Conservation (phyloP, 225 moss, liverwort and hornwort species). For the Physcomitrium patens region DNA sequence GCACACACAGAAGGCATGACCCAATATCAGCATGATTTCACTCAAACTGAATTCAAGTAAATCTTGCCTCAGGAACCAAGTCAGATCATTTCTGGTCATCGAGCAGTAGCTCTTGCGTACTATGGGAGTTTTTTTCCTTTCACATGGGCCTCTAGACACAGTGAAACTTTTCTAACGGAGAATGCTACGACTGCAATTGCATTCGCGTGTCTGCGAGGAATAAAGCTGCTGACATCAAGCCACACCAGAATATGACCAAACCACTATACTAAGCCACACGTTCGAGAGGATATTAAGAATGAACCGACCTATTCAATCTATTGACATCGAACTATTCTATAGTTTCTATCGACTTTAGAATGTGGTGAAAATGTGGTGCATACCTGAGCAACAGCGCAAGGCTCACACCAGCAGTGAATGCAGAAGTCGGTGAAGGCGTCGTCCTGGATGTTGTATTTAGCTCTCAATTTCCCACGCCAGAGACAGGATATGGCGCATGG, state of each 20-base stretch:
- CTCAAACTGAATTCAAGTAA: not conserved
- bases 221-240: too few relatives aligned
- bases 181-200: too few relatives aligned
- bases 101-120: not conserved
- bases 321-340: too few relatives aligned
- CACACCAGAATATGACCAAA: too few relatives aligned
- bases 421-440: constrained; percentile 10
- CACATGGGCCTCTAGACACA: too few relatives aligned
- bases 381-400: constrained; percentile 34
- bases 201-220: too few relatives aligned
- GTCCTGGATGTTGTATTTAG: constrained; percentile 24
- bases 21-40: not conserved
- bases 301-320: too few relatives aligned
- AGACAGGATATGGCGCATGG: constrained; percentile 27
- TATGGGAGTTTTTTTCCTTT: too few relatives aligned
- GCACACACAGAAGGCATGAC: not conserved
- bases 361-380: not conserved
- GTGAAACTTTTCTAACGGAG: too few relatives aligned
- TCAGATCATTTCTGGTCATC: not conserved
- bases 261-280: too few relatives aligned
- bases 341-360: not conserved
- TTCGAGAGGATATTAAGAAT: not conserved
- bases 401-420: constrained; percentile 20
- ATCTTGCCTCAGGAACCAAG: not conserved
- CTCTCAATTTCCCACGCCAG: constrained; percentile 31